Evolutionary conservation across 1,284 basidiomycete species (phyloP), one percentile per base, ranked within the genome.

Genomic region (Cutaneotrichosporon cavernicola): DNA sequence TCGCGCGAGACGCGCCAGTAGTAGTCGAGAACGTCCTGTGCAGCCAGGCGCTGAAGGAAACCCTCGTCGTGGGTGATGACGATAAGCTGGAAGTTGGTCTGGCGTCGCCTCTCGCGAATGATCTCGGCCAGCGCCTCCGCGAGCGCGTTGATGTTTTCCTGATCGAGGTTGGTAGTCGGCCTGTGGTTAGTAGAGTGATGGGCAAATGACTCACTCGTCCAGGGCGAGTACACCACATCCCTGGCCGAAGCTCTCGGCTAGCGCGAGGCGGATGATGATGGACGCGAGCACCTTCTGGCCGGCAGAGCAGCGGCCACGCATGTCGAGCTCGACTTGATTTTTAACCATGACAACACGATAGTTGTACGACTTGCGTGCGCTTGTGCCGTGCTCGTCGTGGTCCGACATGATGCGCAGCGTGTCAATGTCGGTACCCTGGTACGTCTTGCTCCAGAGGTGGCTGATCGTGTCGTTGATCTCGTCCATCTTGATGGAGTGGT

Each of bases 351-450:
- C 94, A 58, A 97, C 97, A 64, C 97, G 86, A 81, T 99, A 99
- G 80, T 99, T 99, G 84, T 99, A 99, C n/a, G 93, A 91, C 70
- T 91, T 86, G 74, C 92, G 91, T 26, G 90, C 87, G 26, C 87
- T 67, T 82, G 65, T 89, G 21, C 79, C 79, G 30, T 78, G 72
- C 52, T 92, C 91, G 78, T 99, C 97, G 62, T 89, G 88, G 73
- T 98, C 97, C 34, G 95, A 97, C 62, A 89, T 87, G 76, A 99
- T 97, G 77, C 90, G 90, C 73, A 99, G 97, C 21, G 91, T 92
- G 80, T 99, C 97, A 73, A 99, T 99, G 81, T 99, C 96, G 91
- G 93, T 98, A 68, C 97, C 97, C 78, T 99, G 96, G 80, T 99
- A 99, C 1, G 96, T 99, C 83, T 95, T 96, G 76, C 92, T 95